Conservation (phyloP, 805 yeast species). For the Yarrowia bubula region DNA sequence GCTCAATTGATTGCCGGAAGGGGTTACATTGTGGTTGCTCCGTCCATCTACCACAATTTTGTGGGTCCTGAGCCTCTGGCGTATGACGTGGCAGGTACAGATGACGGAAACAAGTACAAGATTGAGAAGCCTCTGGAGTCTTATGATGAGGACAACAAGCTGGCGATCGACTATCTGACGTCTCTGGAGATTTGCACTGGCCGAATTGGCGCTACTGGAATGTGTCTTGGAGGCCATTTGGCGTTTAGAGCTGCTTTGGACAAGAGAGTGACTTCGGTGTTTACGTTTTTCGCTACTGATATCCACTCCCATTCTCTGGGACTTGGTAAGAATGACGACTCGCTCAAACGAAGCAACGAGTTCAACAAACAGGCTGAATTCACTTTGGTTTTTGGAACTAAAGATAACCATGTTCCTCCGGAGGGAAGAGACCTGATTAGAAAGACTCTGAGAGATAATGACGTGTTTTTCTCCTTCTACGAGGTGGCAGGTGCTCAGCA, state of each 20-base stretch:
- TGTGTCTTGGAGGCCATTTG: constrained; percentile 84
- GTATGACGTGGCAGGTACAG: constrained; percentile 73
- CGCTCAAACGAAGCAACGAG: constrained; percentile 55
- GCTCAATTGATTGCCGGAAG: constrained; percentile 77
- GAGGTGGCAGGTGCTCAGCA: constrained; percentile 80
- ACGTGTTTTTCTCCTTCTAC: constrained; percentile 65
- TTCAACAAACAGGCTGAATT: constrained; percentile 50
- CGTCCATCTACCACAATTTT: constrained; percentile 76
- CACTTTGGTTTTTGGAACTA: constrained; percentile 69
- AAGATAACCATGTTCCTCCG: constrained; percentile 77
- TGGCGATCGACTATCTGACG: constrained; percentile 61
- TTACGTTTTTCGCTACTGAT: constrained; percentile 79
- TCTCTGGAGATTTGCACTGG: constrained; percentile 65
- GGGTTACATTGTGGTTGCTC: constrained; percentile 77
- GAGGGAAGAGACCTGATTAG: constrained; percentile 74
- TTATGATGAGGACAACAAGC: constrained; percentile 70
- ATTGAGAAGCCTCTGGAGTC: constrained; percentile 63
- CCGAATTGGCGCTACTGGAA: constrained; percentile 76
- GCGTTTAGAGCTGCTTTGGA: constrained; percentile 71
- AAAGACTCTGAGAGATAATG: constrained; percentile 53
- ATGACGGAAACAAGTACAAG: constrained; percentile 67
- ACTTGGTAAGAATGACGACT: constrained; percentile 61
- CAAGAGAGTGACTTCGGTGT: constrained; percentile 60
- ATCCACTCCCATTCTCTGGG: constrained; percentile 70
- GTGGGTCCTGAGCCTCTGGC: constrained; percentile 60